A percentile compares a stretch with the other conserved stretches of the same genome.
Conservation (phyloP, 768 basidiomycete species). For the Suillus paluster region DNA sequence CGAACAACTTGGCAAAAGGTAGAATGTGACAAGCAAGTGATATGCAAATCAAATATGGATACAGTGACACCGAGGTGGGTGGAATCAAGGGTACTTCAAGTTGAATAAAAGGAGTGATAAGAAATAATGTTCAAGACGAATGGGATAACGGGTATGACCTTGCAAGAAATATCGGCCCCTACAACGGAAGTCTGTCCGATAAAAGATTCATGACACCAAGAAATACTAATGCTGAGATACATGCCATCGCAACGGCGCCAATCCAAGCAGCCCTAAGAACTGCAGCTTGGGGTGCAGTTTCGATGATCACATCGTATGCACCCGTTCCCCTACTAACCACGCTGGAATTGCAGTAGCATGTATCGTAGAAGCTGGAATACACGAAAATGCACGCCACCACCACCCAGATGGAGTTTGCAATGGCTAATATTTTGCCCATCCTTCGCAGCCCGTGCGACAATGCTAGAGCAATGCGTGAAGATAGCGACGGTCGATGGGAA, state of each 20-base stretch:
- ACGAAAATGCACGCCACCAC: slow-evolving; percentile 23
- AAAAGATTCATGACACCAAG: background rate
- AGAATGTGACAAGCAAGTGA: too few relatives aligned
- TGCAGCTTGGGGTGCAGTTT: background rate
- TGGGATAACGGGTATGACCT: too few relatives aligned
- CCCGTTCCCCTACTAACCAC: background rate
- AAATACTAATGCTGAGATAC: background rate
- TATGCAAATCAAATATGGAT: too few relatives aligned
- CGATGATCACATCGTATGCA: background rate
- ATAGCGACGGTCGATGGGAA: background rate
- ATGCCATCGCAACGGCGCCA: background rate
- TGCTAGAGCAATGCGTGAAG: slow-evolving; percentile 2
- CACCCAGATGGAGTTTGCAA: slow-evolving; percentile 22
- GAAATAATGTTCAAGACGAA: too few relatives aligned
- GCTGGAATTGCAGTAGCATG: slow-evolving; percentile 28
- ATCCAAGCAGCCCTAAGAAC: background rate
- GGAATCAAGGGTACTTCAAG: too few relatives aligned
- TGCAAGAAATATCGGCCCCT: too few relatives aligned
- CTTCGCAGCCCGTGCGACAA: slow-evolving; percentile 17
- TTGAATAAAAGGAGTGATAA: too few relatives aligned
- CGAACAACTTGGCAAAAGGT: too few relatives aligned
- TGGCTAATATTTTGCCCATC: slow-evolving; percentile 22
- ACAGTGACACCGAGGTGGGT: too few relatives aligned
- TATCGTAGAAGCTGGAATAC: slow-evolving; percentile 23
- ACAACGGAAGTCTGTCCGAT: background rate